A percentile compares a stretch with the other conserved stretches of the same genome.
These are phyloP conservation scores for Penstemon barbatus DNA, from an alignment of 257 asterid species.

Conservation along the genomic window DNA sequence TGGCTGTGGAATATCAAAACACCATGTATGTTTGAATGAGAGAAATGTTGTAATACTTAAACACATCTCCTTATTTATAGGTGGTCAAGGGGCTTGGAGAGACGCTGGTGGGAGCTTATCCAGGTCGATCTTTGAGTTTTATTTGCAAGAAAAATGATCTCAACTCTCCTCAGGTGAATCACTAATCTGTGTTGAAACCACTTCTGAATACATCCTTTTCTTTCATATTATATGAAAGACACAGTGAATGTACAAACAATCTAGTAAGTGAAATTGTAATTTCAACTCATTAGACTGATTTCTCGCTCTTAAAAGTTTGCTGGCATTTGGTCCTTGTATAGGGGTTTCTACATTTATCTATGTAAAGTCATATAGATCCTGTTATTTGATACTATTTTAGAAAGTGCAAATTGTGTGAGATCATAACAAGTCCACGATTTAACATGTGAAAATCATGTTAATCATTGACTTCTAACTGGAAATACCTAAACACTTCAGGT, in stretches of 20 bases:
- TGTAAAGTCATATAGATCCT: constrained; percentile 12
- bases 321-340: constrained; percentile 10
- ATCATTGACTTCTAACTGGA: constrained; percentile 12
- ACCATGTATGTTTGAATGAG: background rate
- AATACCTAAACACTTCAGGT: constrained; percentile 49
- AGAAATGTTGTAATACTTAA: constrained; percentile 12
- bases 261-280: background rate
- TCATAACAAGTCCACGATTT: background rate
- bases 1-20: background rate
- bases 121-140: constrained; percentile 98
- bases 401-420: background rate
- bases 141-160: constrained; percentile 84
- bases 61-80: constrained; percentile 40
- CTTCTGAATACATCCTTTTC: constrained; percentile 5
- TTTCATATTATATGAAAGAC: background rate
- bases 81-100: constrained; percentile 99
- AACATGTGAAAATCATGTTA: constrained; percentile 3
- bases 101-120: constrained; percentile 98
- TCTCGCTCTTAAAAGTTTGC: background rate
- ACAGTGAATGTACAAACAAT: background rate
- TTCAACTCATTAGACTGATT: constrained; percentile 2
- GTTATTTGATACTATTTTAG: background rate
- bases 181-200: constrained; percentile 18
- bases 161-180: constrained; percentile 68
- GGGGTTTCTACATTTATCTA: constrained; percentile 6